A percentile compares a stretch with the other conserved stretches of the same genome.
phyloP scores from a whole-genome alignment of 2,329 filamentous ascomycete genomes.

The Ceratocystis albifundus region DNA sequence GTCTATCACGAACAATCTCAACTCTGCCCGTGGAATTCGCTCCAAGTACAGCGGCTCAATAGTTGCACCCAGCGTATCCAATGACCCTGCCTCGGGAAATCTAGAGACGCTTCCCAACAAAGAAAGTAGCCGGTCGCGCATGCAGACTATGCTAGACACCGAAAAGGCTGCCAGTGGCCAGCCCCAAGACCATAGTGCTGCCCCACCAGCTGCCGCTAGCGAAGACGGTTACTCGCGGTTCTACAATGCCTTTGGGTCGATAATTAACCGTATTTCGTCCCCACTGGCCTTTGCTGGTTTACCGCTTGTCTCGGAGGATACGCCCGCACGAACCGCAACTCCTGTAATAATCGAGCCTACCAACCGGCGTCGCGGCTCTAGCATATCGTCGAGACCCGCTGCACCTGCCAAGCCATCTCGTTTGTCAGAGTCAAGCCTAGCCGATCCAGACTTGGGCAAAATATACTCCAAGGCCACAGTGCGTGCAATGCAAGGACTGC shows the following conservation, averaged over 20 bases:
- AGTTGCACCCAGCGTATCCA: slow-evolving; percentile 59
- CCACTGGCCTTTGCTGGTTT: slow-evolving; percentile 88
- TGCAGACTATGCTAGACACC: slow-evolving; percentile 46
- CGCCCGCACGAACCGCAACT: slow-evolving; percentile 22
- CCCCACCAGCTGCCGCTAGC: slow-evolving; percentile 16
- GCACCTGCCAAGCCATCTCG: slow-evolving; percentile 9
- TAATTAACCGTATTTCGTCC: slow-evolving; percentile 80
- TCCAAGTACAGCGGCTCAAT: slow-evolving; percentile 54
- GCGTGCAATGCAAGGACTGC: slow-evolving; percentile 61
- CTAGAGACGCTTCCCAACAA: slow-evolving; percentile 47
- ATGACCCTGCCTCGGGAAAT: slow-evolving; percentile 60
- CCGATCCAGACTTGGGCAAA: slow-evolving; percentile 65
- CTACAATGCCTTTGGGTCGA: slow-evolving; percentile 79
- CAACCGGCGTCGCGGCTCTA: slow-evolving; percentile 16
- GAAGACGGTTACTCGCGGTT: slow-evolving; percentile 84
- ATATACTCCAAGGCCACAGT: slow-evolving; percentile 80
- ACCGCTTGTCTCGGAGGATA: slow-evolving; percentile 53
- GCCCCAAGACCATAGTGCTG: background rate
- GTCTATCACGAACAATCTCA: slow-evolving; percentile 79
- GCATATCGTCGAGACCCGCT: slow-evolving; percentile 25
- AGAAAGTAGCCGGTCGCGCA: slow-evolving; percentile 39
- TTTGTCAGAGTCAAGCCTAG: slow-evolving; percentile 1
- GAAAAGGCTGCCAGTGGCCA: slow-evolving; percentile 43
- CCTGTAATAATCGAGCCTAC: slow-evolving; percentile 12
- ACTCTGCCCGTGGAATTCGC: slow-evolving; percentile 70